Conservation (phyloP, 345 rosid genomes). For the Odontarrhena argentea region DNA sequence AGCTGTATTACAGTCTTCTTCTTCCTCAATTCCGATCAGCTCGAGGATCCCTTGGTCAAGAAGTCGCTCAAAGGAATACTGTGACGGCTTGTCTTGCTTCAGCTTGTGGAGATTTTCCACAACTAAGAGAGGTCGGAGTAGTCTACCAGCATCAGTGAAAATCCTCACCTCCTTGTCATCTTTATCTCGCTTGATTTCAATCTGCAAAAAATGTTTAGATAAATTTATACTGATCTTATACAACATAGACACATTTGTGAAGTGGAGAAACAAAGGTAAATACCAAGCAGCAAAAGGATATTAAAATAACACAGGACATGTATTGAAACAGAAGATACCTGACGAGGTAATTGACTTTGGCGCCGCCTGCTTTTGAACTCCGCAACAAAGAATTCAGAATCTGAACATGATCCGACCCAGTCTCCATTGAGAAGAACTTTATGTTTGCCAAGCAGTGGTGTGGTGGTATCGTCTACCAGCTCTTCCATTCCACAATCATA, state of each 20-base stretch:
- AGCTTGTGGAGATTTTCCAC: conserved; percentile 62
- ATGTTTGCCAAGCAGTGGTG: conserved; percentile 50
- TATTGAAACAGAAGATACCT: conserved; percentile 49
- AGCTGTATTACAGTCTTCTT: conserved; percentile 78
- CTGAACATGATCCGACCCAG: conserved; percentile 78
- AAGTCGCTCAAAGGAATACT: conserved; percentile 53
- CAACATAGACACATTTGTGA: background rate
- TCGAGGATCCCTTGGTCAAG: conserved; percentile 75
- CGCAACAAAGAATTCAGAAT: conserved; percentile 59
- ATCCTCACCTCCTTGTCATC: conserved; percentile 73
- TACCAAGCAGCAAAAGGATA: conserved; percentile 23
- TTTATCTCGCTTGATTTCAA: conserved; percentile 79
- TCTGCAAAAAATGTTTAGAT: conserved; percentile 46
- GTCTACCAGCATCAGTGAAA: conserved; percentile 84
- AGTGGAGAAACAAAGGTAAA: conserved; percentile 10
- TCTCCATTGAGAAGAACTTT: conserved; percentile 87
- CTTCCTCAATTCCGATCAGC: conserved; percentile 84
- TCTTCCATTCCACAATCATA: conserved; percentile 70
- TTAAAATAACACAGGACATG: conserved; percentile 8
- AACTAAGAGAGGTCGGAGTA: conserved; percentile 85
- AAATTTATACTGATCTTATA: conserved; percentile 1
- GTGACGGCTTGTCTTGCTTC: conserved; percentile 52
- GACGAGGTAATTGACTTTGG: conserved; percentile 57
- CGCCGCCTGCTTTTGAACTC: conserved; percentile 63
- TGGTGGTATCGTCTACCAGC: conserved; percentile 55